These are phyloP conservation scores for Cucurbita moschata DNA, from an alignment of 306 rosid species.

Conservation along the genomic window DNA sequence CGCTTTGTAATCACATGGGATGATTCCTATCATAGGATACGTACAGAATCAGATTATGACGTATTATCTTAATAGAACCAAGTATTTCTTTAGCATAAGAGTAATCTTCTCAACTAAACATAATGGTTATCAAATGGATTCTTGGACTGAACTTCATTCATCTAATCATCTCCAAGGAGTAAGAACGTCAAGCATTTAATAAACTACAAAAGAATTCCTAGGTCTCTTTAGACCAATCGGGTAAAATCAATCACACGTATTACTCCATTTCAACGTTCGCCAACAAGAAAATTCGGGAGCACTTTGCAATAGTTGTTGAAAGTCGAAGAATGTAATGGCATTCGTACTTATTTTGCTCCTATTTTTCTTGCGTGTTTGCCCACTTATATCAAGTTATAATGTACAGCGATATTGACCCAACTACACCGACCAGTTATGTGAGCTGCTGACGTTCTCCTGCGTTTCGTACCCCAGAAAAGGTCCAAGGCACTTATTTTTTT, in stretches of 20 bases:
- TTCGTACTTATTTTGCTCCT: not conserved
- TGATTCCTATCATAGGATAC: not conserved
- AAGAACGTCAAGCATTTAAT: not conserved
- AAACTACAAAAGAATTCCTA: not conserved
- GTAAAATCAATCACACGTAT: not conserved
- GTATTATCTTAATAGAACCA: not conserved
- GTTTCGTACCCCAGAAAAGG: conserved; percentile 65
- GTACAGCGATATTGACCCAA: conserved; percentile 3
- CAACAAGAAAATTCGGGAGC: conserved; percentile 1
- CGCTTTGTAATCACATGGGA: not conserved
- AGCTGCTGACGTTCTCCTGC: conserved; percentile 49
- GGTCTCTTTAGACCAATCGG: not conserved
- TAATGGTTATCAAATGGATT: not conserved
- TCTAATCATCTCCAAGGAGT: not conserved
- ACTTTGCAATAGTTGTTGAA: not conserved
- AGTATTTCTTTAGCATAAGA: not conserved
- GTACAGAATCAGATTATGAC: not conserved
- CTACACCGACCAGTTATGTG: conserved; percentile 9
- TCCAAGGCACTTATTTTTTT: conserved; percentile 46
- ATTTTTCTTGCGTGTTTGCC: not conserved
- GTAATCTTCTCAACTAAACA: not conserved
- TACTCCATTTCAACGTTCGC: not conserved
- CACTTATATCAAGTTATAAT: not conserved
- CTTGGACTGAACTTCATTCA: not conserved
- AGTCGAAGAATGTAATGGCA: not conserved